Percentiles rank a stretch among this genome's conserved stretches.
These are phyloP conservation scores for Phytophthora pseudosyringae DNA, from an alignment of 352 stramenopile species.

Conservation along the genomic window DNA sequence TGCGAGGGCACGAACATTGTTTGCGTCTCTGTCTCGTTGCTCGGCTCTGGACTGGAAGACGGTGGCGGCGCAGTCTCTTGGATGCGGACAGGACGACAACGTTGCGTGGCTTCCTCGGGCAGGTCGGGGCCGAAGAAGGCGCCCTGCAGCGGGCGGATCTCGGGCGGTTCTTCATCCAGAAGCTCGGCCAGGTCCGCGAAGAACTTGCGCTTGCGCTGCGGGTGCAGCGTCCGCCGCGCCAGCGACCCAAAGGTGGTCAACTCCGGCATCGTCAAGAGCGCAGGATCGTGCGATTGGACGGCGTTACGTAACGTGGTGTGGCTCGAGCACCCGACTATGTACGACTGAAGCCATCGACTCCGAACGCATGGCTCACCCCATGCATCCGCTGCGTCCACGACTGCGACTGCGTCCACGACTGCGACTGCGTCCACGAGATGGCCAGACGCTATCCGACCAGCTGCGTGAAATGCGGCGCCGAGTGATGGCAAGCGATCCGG, in stretches of 20 bases:
- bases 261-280: background rate
- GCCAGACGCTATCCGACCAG: slow-evolving; percentile 6
- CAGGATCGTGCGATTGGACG: slow-evolving; percentile 7
- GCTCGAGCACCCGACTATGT: slow-evolving; percentile 5
- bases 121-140: slow-evolving; percentile 42
- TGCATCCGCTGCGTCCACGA: background rate
- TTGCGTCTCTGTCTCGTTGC: background rate
- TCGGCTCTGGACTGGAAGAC: slow-evolving; percentile 17
- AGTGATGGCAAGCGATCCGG: slow-evolving; percentile 6
- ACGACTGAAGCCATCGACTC: slow-evolving; percentile 21
- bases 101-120: background rate
- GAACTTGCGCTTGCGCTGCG: slow-evolving; percentile 82
- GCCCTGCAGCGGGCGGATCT: slow-evolving; percentile 40
- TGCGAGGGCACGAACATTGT: slow-evolving; percentile 19
- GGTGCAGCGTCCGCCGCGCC: slow-evolving; percentile 46
- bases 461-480: slow-evolving; percentile 1
- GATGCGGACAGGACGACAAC: background rate
- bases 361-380: slow-evolving; percentile 8
- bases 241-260: background rate
- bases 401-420: slow-evolving; percentile 3
- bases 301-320: slow-evolving; percentile 23
- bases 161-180: slow-evolving; percentile 46
- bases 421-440: slow-evolving; percentile 9
- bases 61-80: too few species aligned
- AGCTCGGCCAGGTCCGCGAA: slow-evolving; percentile 67